These are phyloP conservation scores for Geoglossum cookeanum DNA, from an alignment of 2,329 filamentous ascomycete genomes.

Conservation along the genomic window DNA sequence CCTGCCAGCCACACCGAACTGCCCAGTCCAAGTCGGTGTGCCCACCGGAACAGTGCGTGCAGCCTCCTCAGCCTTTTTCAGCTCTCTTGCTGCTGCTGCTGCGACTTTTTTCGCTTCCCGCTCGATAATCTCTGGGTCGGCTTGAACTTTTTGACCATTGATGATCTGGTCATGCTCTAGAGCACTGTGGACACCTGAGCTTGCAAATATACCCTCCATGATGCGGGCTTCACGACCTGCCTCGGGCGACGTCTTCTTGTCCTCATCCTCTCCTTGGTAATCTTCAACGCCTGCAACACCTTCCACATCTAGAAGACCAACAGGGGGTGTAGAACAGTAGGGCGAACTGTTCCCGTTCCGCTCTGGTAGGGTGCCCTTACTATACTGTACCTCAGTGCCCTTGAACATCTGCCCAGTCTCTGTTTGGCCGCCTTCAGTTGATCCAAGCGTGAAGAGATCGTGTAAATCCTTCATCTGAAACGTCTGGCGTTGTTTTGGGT, in stretches of 20 bases:
- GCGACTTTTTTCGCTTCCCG: conserved; percentile 67
- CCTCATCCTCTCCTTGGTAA: conserved; percentile 32
- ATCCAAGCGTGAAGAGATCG: conserved; percentile 69
- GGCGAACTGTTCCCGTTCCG: neutral
- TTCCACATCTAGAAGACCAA: conserved; percentile 23
- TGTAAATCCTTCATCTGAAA: conserved; percentile 83
- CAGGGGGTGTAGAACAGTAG: neutral
- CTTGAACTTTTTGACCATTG: conserved; percentile 51
- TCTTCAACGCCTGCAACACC: conserved; percentile 47
- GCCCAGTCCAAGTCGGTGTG: conserved; percentile 85
- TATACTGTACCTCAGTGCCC: conserved; percentile 59
- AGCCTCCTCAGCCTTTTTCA: conserved; percentile 52
- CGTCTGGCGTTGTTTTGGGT: conserved; percentile 80
- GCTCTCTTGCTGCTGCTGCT: conserved; percentile 54
- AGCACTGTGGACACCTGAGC: conserved; percentile 71
- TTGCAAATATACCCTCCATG: conserved; percentile 75
- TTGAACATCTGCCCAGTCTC: conserved; percentile 77
- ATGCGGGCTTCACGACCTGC: conserved; percentile 45
- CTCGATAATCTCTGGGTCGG: conserved; percentile 61
- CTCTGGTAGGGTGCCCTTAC: neutral
- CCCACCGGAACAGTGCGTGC: conserved; percentile 59
- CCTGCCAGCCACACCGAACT: conserved; percentile 57
- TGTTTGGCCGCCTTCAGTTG: conserved; percentile 47
- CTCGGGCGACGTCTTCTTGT: conserved; percentile 19
- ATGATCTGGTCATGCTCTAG: conserved; percentile 88